These are phyloP conservation scores for Fusarium continuum DNA, from an alignment of 2,329 filamentous ascomycete species.

Conservation along the genomic window DNA sequence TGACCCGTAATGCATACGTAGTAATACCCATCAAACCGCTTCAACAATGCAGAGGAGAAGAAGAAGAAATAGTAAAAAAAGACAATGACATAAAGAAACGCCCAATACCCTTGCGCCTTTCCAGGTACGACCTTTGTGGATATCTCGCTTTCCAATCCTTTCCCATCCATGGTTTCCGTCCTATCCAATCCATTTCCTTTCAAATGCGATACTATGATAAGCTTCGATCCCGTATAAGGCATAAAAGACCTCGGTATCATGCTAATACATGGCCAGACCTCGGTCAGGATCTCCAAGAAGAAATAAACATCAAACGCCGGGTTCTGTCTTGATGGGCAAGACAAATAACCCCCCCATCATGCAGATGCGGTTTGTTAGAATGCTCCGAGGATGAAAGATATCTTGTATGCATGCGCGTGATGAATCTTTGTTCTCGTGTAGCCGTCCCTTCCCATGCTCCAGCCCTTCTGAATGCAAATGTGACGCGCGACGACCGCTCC, in stretches of 20 bases:
- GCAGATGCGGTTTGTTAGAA: slow-evolving; percentile 22
- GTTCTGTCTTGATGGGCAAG: slow-evolving; percentile 18
- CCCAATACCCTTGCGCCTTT: background rate
- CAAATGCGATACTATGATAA: slow-evolving; percentile 5
- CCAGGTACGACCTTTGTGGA: background rate
- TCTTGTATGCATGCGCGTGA: slow-evolving; percentile 33
- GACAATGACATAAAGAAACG: slow-evolving; percentile 17
- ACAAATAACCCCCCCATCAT: slow-evolving; percentile 28
- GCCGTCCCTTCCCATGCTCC: slow-evolving; percentile 35
- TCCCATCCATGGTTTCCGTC: slow-evolving; percentile 3
- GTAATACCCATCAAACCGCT: background rate
- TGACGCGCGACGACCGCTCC: slow-evolving; percentile 33
- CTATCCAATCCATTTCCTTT: slow-evolving; percentile 10
- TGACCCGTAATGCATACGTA: background rate
- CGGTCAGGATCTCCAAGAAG: background rate
- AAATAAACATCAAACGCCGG: slow-evolving; percentile 29
- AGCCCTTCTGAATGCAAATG: slow-evolving; percentile 38
- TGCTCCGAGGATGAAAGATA: slow-evolving; percentile 23
- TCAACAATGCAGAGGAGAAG: background rate
- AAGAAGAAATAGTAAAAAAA: background rate
- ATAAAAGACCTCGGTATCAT: background rate
- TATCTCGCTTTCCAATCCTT: slow-evolving; percentile 9
- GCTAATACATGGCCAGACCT: background rate
- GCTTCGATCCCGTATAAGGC: background rate
- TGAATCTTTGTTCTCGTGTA: slow-evolving; percentile 39